These are phyloP conservation scores for Teunomyces cretensis DNA, from an alignment of 805 yeast species.

Conservation along the genomic window DNA sequence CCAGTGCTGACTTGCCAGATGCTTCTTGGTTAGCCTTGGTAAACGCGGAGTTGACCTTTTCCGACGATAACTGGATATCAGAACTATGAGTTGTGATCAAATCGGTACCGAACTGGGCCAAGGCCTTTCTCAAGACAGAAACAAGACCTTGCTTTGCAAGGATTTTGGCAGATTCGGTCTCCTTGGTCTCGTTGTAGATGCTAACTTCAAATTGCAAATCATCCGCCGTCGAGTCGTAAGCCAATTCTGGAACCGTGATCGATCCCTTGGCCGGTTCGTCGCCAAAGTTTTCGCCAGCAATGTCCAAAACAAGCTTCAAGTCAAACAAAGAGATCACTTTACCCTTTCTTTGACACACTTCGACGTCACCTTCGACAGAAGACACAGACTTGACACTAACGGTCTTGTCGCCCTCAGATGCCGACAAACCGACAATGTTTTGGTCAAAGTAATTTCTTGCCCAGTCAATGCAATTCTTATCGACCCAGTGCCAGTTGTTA, in stretches of 20 bases:
- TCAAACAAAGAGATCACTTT: slow-evolving; percentile 92
- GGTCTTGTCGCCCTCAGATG: slow-evolving; percentile 29
- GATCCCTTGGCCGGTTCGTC: slow-evolving; percentile 57
- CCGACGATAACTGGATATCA: slow-evolving; percentile 76
- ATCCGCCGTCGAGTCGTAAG: slow-evolving; percentile 84
- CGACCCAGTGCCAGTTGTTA: slow-evolving; percentile 99
- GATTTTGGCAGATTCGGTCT: slow-evolving; percentile 52
- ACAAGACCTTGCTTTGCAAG: slow-evolving; percentile 51
- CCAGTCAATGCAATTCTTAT: slow-evolving; percentile 95
- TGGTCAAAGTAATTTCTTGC: slow-evolving; percentile 71
- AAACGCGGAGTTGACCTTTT: slow-evolving; percentile 37
- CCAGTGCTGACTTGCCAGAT: slow-evolving; percentile 23
- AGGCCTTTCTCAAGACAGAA: slow-evolving; percentile 64
- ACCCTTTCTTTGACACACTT: slow-evolving; percentile 95
- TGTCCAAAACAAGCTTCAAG: slow-evolving; percentile 61
- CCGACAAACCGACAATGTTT: slow-evolving; percentile 53
- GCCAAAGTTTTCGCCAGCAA: slow-evolving; percentile 46
- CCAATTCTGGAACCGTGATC: slow-evolving; percentile 84
- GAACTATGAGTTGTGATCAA: slow-evolving; percentile 74
- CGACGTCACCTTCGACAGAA: slow-evolving; percentile 90
- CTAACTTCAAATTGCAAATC: slow-evolving; percentile 84
- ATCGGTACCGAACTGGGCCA: slow-evolving; percentile 72
- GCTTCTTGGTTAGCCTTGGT: slow-evolving; percentile 55
- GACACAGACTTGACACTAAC: slow-evolving; percentile 43
- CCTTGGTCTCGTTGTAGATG: slow-evolving; percentile 53